Evolutionary conservation across 495 filamentous ascomycete genomes (phyloP), one percentile per base, ranked within the genome.

Genomic region (Trichoderma orchidacearum): DNA sequence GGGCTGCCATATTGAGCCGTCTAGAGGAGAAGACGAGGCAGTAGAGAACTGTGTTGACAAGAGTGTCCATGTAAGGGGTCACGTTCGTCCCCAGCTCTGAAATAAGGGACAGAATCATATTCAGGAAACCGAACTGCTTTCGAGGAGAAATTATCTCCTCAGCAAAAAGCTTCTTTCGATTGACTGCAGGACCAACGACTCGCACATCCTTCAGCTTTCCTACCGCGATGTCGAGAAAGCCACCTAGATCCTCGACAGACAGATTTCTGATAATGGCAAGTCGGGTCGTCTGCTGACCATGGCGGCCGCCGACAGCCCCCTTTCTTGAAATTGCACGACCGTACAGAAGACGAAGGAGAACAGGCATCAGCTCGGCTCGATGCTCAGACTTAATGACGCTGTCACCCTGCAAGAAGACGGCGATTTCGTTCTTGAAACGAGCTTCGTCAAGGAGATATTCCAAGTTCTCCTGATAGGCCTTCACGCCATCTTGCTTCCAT

Each of bases 391-490:
- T 83, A 50, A 96, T 84, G 55, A 82, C 69, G 59, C 84, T 88
- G 55, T 90, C 84, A 8, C 90, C 86, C 62, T 90, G 87, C 51
- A 97, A 81, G 56, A 97, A 85, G 1, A 90, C 81, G 0, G 89
- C 80, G 13, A 97, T 79, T 68, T 96, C 90, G 63, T 97, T 94
- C 62, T 88, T 85, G 71, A 97, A 96, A 45, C 87, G 76, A 3
- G 88, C 80, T 58, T 97, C 93, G 61, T 99, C 94, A 13, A 97
- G 76, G 4, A 99, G 75, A 59, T 92, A 93, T 34, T 88, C 78
- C 7, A 99, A 74, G 59, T 90, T 86, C 61, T 96, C 91, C 59
- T 91, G 80, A 63, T 96, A 97, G 3, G 83, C 82, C 48, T 75
- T 76, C 51, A 99, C 74, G 17, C 75, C 80, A 2, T 85, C 73